A percentile compares a stretch with the other conserved stretches of the same genome.
Conservation (phyloP, 164 flowering plant genomes). For the Magnolia kwangsiensis region DNA sequence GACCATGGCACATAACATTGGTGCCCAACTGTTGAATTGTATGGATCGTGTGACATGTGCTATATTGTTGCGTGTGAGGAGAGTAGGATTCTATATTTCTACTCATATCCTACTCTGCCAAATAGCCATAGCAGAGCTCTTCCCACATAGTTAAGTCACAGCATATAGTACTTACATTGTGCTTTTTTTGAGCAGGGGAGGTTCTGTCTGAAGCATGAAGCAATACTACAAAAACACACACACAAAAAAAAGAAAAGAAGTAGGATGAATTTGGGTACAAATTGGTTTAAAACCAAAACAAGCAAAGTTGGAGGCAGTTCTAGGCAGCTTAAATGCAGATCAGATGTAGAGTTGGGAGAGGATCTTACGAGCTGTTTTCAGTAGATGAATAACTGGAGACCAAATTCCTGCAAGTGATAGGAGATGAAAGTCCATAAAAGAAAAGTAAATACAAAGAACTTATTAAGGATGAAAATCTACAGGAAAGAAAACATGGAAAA, state of each 20-base stretch:
- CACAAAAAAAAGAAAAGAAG: background rate
- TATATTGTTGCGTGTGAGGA: too few relatives aligned
- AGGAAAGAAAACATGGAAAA: background rate
- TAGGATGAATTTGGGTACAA: background rate
- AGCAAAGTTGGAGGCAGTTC: background rate
- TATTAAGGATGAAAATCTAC: background rate
- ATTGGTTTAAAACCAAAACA: background rate
- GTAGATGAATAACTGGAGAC: slow-evolving; percentile 10
- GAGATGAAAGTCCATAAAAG: background rate
- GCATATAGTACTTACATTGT: slow-evolving; percentile 25
- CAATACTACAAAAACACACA: background rate
- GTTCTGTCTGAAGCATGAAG: slow-evolving; percentile 27
- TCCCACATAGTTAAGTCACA: background rate
- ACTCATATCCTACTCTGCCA: background rate
- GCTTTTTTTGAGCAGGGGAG: slow-evolving; percentile 31
- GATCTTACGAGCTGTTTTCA: slow-evolving; percentile 3
- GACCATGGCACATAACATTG: background rate
- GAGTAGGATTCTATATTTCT: too few relatives aligned
- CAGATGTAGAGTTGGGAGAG: background rate
- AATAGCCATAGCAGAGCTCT: background rate
- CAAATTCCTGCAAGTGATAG: slow-evolving; percentile 11
- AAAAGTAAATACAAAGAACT: background rate
- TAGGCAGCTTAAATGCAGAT: background rate
- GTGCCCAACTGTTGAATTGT: too few relatives aligned
- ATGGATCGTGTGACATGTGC: too few relatives aligned